Evolutionary conservation across 768 basidiomycete genomes (phyloP).

Genomic region (Hirschioporus abietinus): DNA sequence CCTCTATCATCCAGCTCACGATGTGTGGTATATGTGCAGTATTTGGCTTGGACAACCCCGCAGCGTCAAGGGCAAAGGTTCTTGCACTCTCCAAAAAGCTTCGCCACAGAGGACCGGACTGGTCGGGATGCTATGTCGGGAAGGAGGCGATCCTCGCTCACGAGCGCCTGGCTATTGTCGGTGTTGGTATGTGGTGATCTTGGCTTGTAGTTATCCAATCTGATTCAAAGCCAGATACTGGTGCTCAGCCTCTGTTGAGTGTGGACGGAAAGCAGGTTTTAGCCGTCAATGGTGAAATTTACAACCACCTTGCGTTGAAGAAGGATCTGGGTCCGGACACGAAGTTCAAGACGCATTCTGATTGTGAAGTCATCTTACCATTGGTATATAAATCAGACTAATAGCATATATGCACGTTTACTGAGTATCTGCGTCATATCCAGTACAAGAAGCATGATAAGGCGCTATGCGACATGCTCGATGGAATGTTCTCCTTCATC

Average conservation of each 20-base stretch:
- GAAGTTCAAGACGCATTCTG: constrained; percentile 94
- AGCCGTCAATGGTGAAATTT: constrained; percentile 98
- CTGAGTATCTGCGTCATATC: constrained; percentile 8
- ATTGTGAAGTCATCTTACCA: constrained; percentile 96
- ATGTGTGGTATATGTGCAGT: constrained; percentile 95
- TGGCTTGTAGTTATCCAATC: neutral
- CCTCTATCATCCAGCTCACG: neutral
- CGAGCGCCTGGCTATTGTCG: constrained; percentile 95
- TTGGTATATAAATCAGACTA: constrained; percentile 43
- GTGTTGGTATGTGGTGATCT: constrained; percentile 69
- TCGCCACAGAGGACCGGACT: constrained; percentile 95
- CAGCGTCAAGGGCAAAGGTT: constrained; percentile 61
- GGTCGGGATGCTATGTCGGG: constrained; percentile 93
- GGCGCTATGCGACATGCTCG: constrained; percentile 71
- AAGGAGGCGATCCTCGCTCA: constrained; percentile 82
- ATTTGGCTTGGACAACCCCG: constrained; percentile 72
- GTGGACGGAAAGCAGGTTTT: constrained; percentile 80
- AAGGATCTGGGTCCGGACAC: constrained; percentile 55
- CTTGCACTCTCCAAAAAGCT: constrained; percentile 86
- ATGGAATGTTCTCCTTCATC: constrained; percentile 99
- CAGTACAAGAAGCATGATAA: constrained; percentile 85
- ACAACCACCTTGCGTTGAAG: constrained; percentile 88
- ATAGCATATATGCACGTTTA: constrained; percentile 2
- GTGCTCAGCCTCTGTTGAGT: constrained; percentile 90
- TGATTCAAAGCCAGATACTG: constrained; percentile 61